phyloP scores from a whole-genome alignment of 2,329 filamentous ascomycete genomes.

The Bipolaris sorokiniana region DNA sequence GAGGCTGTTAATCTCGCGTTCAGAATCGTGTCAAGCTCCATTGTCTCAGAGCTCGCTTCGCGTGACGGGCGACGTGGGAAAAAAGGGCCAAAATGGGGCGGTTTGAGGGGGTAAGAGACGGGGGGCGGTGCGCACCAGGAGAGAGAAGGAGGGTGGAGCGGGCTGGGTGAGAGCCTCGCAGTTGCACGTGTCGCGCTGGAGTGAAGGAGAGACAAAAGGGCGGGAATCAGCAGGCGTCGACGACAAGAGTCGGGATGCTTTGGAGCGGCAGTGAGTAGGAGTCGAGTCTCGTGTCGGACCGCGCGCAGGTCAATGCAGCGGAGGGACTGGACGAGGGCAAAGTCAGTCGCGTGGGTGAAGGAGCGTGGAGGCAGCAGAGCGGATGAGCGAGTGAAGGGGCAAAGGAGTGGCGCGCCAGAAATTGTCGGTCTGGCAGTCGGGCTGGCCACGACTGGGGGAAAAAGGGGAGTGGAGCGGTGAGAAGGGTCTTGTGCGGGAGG shows the following conservation, averaged over 20 bases:
- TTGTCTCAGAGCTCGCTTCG: conserved; percentile 31
- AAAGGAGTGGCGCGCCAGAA: conserved; percentile 31
- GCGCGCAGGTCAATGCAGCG: conserved; percentile 50
- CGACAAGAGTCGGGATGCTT: conserved; percentile 30
- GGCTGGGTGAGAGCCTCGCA: conserved; percentile 35
- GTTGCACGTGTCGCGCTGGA: conserved; percentile 29
- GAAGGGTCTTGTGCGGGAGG: conserved; percentile 29
- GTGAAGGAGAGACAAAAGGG: background rate
- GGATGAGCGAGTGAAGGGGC: conserved; percentile 16
- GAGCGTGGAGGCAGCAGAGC: conserved; percentile 18
- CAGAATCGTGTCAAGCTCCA: conserved; percentile 52
- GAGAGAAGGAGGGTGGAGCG: conserved; percentile 23
- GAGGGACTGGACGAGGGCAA: conserved; percentile 42
- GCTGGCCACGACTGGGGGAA: conserved; percentile 42
- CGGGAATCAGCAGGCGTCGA: conserved; percentile 8
- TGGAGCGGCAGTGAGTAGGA: conserved; percentile 27
- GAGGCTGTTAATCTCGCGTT: conserved; percentile 51
- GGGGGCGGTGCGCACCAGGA: conserved; percentile 42
- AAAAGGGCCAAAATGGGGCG: conserved; percentile 22
- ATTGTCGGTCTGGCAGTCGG: conserved; percentile 33
- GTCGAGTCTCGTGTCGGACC: conserved; percentile 43
- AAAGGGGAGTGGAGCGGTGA: conserved; percentile 46
- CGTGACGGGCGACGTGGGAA: conserved; percentile 22
- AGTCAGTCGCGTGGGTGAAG: conserved; percentile 37
- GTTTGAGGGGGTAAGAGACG: conserved; percentile 31